These are phyloP conservation scores for Nymphaea colorata DNA, from an alignment of 164 flowering plant genomes.

Conservation along the genomic window DNA sequence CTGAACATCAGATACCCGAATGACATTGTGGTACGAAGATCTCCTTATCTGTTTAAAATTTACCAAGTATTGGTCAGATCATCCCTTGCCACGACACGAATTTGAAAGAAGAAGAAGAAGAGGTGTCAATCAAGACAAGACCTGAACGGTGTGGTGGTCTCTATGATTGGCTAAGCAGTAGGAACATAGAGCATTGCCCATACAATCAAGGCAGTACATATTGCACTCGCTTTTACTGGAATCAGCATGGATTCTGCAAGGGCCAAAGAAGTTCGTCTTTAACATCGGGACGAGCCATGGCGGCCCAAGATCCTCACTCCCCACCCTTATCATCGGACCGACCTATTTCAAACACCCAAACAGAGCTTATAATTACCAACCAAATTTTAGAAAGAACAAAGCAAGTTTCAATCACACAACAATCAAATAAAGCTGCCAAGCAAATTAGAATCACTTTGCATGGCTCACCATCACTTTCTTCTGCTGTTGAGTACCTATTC, in stretches of 20 bases:
- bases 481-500: background rate
- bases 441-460: background rate
- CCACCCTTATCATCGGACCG: conserved; percentile 24
- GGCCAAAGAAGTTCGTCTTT: conserved; percentile 32
- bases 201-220: conserved; percentile 56
- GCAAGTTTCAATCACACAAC: background rate
- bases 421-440: background rate
- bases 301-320: conserved; percentile 27
- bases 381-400: no score
- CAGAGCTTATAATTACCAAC: background rate
- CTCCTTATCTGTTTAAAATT: conserved; percentile 42
- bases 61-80: background rate
- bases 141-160: conserved; percentile 58
- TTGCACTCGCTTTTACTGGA: conserved; percentile 61
- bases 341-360: conserved; percentile 17
- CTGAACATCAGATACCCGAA: conserved; percentile 66
- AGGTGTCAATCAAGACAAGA: conserved; percentile 3
- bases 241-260: conserved; percentile 37
- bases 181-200: conserved; percentile 45
- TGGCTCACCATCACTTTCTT: background rate
- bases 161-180: conserved; percentile 45
- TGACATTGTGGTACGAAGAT: conserved; percentile 76
- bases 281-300: conserved; percentile 55
- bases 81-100: background rate
- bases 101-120: background rate